These are phyloP conservation scores for Thalassiosira allenii DNA, from an alignment of 352 stramenopile genomes.

Conservation along the genomic window DNA sequence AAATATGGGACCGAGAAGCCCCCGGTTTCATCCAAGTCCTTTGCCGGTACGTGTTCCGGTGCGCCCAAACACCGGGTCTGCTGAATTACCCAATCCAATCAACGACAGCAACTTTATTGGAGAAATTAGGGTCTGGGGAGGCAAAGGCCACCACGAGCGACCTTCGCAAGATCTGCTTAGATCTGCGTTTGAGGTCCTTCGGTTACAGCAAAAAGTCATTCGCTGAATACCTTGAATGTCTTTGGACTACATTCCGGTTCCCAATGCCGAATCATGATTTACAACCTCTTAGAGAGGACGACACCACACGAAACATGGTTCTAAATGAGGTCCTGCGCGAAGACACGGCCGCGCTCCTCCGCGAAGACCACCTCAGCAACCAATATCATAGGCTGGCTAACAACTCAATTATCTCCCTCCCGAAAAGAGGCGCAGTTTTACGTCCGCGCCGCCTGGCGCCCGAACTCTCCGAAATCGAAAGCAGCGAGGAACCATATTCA, in stretches of 20 bases:
- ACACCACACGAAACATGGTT: background rate
- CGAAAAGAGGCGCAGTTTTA: too few species aligned
- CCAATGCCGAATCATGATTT: background rate
- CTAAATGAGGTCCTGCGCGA: background rate
- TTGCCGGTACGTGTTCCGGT: too few species aligned
- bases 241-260: background rate
- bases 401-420: background rate
- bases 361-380: background rate
- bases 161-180: background rate
- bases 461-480: too few species aligned
- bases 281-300: background rate
- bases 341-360: background rate
- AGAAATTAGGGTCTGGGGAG: too few species aligned
- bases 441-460: too few species aligned
- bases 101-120: too few species aligned
- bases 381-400: background rate
- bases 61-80: too few species aligned
- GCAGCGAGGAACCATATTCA: background rate
- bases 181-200: too few species aligned
- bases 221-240: background rate
- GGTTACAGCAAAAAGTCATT: background rate
- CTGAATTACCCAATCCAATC: too few species aligned
- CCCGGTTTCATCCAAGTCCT: too few species aligned
- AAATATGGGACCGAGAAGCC: too few species aligned
- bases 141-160: background rate